These are phyloP conservation scores for Solanum medicagineum DNA, from an alignment of 257 asterid genomes.

Conservation along the genomic window DNA sequence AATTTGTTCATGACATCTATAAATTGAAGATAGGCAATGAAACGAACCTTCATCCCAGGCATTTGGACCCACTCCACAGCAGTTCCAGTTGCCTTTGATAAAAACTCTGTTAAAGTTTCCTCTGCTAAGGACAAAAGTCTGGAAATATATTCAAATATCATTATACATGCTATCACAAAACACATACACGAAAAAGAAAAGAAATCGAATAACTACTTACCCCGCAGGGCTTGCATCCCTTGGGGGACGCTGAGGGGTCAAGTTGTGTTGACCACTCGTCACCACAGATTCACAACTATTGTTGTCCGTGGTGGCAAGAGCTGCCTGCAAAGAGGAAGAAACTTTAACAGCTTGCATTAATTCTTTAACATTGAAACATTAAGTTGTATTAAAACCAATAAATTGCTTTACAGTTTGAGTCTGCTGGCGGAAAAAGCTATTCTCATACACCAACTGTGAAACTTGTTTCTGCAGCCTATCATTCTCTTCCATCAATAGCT, in stretches of 20 bases:
- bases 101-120: conserved; percentile 99
- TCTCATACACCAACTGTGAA: conserved; percentile 86
- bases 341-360: not conserved
- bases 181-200: not conserved
- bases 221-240: conserved; percentile 99
- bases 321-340: conserved; percentile 25
- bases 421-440: conserved; percentile 76
- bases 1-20: not conserved
- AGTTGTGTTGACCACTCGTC: conserved; percentile 85
- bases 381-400: not conserved
- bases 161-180: not conserved
- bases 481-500: conserved; percentile 96
- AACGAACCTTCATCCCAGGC: conserved; percentile 97
- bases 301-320: conserved; percentile 67
- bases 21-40: not conserved
- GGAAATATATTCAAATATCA: conserved; percentile 14
- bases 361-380: not conserved
- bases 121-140: conserved; percentile 97
- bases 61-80: conserved; percentile 99
- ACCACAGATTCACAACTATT: conserved; percentile 96
- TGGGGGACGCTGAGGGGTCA: conserved; percentile 90
- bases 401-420: conserved; percentile 46
- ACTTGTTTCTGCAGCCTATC: conserved; percentile 97
- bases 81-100: conserved; percentile 99
- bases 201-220: conserved; percentile 19